Evolutionary conservation across 2,329 filamentous ascomycete genomes (phyloP), one percentile per base, ranked within the genome.

Genomic region (Fusarium concolor): DNA sequence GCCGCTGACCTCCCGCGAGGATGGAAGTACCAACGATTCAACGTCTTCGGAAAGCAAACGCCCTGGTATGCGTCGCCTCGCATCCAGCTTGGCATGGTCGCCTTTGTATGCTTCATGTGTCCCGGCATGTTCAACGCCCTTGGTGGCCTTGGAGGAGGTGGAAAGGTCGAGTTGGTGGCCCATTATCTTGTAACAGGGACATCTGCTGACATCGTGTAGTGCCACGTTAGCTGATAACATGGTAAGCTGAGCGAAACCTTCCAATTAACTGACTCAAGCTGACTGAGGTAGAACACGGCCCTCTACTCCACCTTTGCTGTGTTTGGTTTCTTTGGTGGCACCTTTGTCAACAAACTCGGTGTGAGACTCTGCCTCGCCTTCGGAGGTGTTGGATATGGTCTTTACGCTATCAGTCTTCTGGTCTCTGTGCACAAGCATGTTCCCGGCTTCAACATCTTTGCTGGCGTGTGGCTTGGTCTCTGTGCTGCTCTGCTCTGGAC

Each of bases 401-500:
- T 94, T 78, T 93, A 94, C 76, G 85, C 90, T 39, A 68, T 68
- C 47, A 87, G 87, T 57, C 90, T 92, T 77, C 83, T 94, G 18
- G 85, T 83, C 78, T 93, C 90, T 79, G 89, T 87, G 71, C 90
- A 93, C 79, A 89, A 83, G n/a, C 64, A 82, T 39, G 72, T 76
- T 15, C 50, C 65, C 2, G 74, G 64, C 49, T 76, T 76, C 60
- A 76, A 76, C 59, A 87, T 92, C 71, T 94, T 94, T 71, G 88
- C 92, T 4, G 92, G 92, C 68, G 89, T 89, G 17, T 86, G 92
- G 70, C 87, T 94, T 43, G 92, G 92, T 78, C 80, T 93, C 62
- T 94, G 92, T 75, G 92, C 92, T 47, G 92, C 90, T 75, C 83
- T 95, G 45, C 84, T 96, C 28, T 96, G 92, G 92, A 91, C 90